Conservation (phyloP, 495 filamentous ascomycete genomes). For the Trichoderma virens region DNA sequence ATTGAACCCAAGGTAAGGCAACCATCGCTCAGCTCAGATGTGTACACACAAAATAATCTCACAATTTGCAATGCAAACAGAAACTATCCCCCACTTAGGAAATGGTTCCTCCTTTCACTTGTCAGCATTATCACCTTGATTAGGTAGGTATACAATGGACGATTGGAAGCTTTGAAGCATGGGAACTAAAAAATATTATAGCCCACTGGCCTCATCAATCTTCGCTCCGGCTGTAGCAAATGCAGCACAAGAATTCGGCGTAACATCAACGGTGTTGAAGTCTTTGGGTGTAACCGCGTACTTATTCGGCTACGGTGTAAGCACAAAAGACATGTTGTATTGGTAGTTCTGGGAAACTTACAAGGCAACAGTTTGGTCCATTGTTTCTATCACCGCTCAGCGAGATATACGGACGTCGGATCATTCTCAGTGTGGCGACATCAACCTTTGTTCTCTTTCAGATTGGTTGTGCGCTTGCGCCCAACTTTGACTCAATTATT, state of each 20-base stretch:
- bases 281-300: slow-evolving; percentile 19
- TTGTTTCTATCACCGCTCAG: slow-evolving; percentile 59
- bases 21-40: background rate
- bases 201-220: slow-evolving; percentile 57
- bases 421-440: slow-evolving; percentile 55
- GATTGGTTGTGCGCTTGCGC: slow-evolving; percentile 61
- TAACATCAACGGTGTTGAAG: slow-evolving; percentile 20
- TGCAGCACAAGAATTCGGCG: slow-evolving; percentile 47
- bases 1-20: background rate
- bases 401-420: slow-evolving; percentile 65
- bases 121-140: slow-evolving; percentile 2
- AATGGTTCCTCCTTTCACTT: background rate
- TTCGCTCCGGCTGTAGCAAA: slow-evolving; percentile 51
- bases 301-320: slow-evolving; percentile 33
- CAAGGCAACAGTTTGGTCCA: slow-evolving; percentile 21
- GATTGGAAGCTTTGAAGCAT: background rate
- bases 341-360: background rate
- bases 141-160: background rate
- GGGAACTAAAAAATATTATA: background rate
- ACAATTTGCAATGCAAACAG: background rate
- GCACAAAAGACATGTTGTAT: background rate
- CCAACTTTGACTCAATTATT: slow-evolving; percentile 49
- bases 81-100: background rate
- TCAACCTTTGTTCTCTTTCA: slow-evolving; percentile 62
- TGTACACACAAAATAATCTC: background rate